Conservation (phyloP, 352 stramenopile genomes). For the Poterioochromonas sp. region DNA sequence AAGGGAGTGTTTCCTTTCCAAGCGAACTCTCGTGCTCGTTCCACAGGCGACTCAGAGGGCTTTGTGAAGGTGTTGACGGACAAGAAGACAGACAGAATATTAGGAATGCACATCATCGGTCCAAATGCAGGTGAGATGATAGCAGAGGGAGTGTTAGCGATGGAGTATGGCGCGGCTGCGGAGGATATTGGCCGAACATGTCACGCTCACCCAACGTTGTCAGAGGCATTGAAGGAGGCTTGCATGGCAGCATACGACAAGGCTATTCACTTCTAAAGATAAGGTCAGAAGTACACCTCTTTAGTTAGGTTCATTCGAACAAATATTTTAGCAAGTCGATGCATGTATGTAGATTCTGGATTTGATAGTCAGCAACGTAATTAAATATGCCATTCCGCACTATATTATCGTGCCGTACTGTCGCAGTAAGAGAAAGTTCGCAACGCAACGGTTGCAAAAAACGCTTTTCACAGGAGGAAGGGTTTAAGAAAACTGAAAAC, state of each 20-base stretch:
- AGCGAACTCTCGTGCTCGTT: slow-evolving; percentile 88
- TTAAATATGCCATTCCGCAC: background rate
- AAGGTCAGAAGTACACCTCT: no score
- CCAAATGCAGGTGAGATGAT: slow-evolving; percentile 99
- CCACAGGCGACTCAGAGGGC: slow-evolving; percentile 78
- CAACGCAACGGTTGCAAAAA: background rate
- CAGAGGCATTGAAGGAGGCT: slow-evolving; percentile 97
- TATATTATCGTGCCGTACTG: background rate
- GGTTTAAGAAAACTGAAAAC: no score
- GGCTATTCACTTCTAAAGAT: slow-evolving; percentile 98
- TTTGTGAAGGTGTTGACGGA: slow-evolving; percentile 96
- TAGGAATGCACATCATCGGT: slow-evolving; percentile 97
- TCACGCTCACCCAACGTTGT: slow-evolving; percentile 93
- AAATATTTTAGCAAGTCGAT: background rate
- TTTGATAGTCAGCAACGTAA: background rate
- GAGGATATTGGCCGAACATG: slow-evolving; percentile 98
- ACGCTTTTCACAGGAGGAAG: no score
- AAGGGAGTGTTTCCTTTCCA: slow-evolving; percentile 95
- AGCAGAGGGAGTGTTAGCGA: slow-evolving; percentile 90
- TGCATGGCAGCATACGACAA: slow-evolving; percentile 94
- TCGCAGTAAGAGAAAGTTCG: background rate
- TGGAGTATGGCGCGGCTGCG: slow-evolving; percentile 95
- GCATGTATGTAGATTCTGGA: background rate
- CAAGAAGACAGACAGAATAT: slow-evolving; percentile 93
- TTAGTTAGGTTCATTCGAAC: background rate